Percentiles rank a stretch among this genome's conserved stretches.
Conservation (phyloP, 2,329 filamentous ascomycete species). For the Colletotrichum cordylinicola region DNA sequence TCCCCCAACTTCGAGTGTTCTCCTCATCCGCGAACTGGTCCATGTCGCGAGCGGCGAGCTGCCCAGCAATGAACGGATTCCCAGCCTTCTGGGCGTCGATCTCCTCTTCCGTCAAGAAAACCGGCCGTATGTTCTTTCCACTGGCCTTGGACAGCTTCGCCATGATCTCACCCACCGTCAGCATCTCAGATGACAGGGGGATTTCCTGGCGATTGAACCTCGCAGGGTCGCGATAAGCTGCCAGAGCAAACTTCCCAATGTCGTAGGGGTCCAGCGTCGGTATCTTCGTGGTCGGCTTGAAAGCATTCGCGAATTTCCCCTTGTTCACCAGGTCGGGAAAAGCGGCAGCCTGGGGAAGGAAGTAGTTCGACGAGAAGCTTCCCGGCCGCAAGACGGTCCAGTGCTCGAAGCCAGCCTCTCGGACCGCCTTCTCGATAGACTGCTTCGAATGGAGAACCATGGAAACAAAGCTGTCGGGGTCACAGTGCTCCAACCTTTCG, state of each 20-base stretch:
- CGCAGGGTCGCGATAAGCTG: slow-evolving; percentile 45
- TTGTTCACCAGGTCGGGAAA: slow-evolving; percentile 43
- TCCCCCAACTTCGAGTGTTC: slow-evolving; percentile 38
- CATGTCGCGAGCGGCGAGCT: slow-evolving; percentile 40
- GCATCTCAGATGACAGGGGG: slow-evolving; percentile 44
- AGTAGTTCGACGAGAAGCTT: slow-evolving; percentile 57
- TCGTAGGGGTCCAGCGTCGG: slow-evolving; percentile 52
- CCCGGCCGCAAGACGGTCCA: slow-evolving; percentile 58
- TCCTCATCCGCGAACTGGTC: slow-evolving; percentile 40
- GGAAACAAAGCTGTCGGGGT: slow-evolving; percentile 32
- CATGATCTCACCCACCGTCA: slow-evolving; percentile 41
- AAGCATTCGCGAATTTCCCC: slow-evolving; percentile 42
- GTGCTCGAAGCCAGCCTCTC: slow-evolving; percentile 38
- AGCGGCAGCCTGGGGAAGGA: slow-evolving; percentile 44
- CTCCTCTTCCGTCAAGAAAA: slow-evolving; percentile 47
- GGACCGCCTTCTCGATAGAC: slow-evolving; percentile 44
- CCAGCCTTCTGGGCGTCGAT: slow-evolving; percentile 35
- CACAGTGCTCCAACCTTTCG: slow-evolving; percentile 29
- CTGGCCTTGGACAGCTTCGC: slow-evolving; percentile 37
- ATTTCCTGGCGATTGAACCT: slow-evolving; percentile 47
- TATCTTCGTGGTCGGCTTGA: slow-evolving; percentile 38
- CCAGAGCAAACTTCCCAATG: slow-evolving; percentile 50
- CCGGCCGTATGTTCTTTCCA: slow-evolving; percentile 39
- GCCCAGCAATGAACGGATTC: slow-evolving; percentile 44
- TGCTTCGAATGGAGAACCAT: slow-evolving; percentile 43